A percentile compares a stretch with the other conserved stretches of the same genome.
Evolutionary conservation across 805 yeast species (phyloP).

Genomic region (Komagataella ulmi): DNA sequence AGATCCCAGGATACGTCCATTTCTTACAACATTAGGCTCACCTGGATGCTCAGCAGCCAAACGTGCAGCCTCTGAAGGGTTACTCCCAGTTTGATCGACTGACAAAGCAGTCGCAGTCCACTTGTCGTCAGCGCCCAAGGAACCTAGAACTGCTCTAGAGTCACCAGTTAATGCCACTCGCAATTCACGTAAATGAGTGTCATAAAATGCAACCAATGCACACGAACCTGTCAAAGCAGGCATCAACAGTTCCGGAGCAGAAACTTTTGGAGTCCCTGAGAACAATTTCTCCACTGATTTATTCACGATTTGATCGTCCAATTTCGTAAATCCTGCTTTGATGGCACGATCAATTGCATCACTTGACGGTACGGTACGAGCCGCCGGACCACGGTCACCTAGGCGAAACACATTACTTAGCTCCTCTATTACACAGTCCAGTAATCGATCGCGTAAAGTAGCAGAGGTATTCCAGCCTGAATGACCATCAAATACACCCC

Average conservation of each 20-base stretch:
- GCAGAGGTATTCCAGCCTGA: constrained; percentile 91
- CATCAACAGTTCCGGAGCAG: constrained; percentile 62
- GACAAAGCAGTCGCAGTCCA: constrained; percentile 87
- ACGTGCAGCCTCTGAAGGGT: constrained; percentile 74
- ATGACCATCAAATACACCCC: constrained; percentile 95
- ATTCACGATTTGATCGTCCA: constrained; percentile 80
- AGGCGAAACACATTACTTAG: constrained; percentile 53
- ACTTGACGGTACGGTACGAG: constrained; percentile 50
- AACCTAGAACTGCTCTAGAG: constrained; percentile 82
- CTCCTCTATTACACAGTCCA: constrained; percentile 66
- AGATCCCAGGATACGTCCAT: constrained; percentile 87
- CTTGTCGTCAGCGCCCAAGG: constrained; percentile 42
- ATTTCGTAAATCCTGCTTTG: constrained; percentile 61
- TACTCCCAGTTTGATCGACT: constrained; percentile 90
- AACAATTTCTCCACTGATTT: constrained; percentile 60
- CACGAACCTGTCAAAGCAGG: constrained; percentile 96
- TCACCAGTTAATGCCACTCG: constrained; percentile 96
- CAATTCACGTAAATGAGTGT: constrained; percentile 54
- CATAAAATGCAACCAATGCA: constrained; percentile 79
- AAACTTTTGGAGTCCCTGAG: constrained; percentile 49
- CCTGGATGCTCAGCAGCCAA: constrained; percentile 82
- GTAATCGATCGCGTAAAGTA: constrained; percentile 69
- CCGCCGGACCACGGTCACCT: constrained; percentile 27
- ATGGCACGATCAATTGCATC: constrained; percentile 71
- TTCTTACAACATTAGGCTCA: constrained; percentile 69